Base-by-base conservation (phyloP, 2,329 filamentous ascomycete species). In the Camillea tinctor region DNA sequence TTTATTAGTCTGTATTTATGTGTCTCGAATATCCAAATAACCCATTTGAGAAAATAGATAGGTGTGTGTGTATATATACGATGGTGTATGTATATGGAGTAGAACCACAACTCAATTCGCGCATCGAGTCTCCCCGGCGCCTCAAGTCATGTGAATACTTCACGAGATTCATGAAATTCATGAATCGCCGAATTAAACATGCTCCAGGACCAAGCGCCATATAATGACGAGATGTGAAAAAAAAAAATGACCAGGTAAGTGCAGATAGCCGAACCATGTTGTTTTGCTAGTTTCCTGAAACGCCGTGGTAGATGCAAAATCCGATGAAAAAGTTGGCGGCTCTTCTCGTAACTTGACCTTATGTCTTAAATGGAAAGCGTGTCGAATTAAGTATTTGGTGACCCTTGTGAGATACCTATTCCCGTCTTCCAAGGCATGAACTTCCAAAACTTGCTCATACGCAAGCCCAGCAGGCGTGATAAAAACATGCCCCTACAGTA, bases 191-290 rank as follows among this genome's bases (percentile, higher is more conserved):
- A 11, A 44, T 44, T 36, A 30, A 66, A 66, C 64, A 66, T 66
- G 64, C 64, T 66, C 60, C 59, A 58, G 56, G 58, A 62, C 53
- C 56, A 62, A 60, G 61, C 50, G 59, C 61, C 64, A 61, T 60
- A n/a, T 53, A 61, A 58, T 58, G 36, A 61, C 53, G 55, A 58
- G 52, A 26, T 52, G 56, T 40, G 50, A 44, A 44, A 30, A 44
- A 60, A 50, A 21, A 44, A 60, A 50, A 21, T 24, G 58, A 58
- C 60, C 17, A 57, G 50, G 57, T 62, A 58, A 51, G 54, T 52
- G 60, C 59, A 53, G 48, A 7, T 17, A 40, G 49, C 61, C 61
- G 63, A 57, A 52, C 19, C 58, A 64, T 53, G 40, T 54, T 56
- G 50, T 26, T 55, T 53, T 59, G 59, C 60, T 57, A 58, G 53